Base-by-base conservation (phyloP, 2,329 filamentous ascomycete genomes). In the Colletotrichum caudatum region DNA sequence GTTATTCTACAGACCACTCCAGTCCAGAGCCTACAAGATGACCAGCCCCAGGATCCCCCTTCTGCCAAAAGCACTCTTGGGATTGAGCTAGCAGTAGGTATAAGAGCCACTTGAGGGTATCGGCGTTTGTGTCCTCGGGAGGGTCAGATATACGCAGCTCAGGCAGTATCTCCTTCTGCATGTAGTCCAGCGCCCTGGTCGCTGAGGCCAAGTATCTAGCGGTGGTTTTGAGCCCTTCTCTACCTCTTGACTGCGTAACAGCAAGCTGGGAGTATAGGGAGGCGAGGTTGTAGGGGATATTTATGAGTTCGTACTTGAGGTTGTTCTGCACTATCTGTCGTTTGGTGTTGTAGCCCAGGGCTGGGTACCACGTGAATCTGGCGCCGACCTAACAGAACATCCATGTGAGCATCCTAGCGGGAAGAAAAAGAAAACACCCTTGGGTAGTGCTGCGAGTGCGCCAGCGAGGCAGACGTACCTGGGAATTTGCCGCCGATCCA, bases 401-500 rank as follows among this genome's bases (percentile, higher is more conserved):
- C 3, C 26, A 11, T 4, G 41, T 72, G 23, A 72, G 70, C 16
- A 60, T 3, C 18, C n/a, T 6, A 35, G n/a, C n/a, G n/a, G n/a
- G n/a, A n/a, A n/a, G n/a, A n/a, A n/a, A n/a, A n/a, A n/a, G n/a
- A n/a, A n/a, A n/a, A n/a, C n/a, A n/a, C n/a, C n/a, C n/a, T n/a
- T n/a, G n/a, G n/a, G n/a, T n/a, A n/a, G n/a, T n/a, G n/a, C n/a
- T 64, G 41, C 33, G 62, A 74, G 48, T 66, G 59, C n/a, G 4
- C 44, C 66, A 23, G 57, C 69, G 39, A 51, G 58, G 33, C 87
- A 74, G 82, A 95, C 93, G 83, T 98, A 76, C 98, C 94, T 18
- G 96, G 96, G 79, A 99, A 98, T 84, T 99, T 99, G 73, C 94
- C 94, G 66, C 92, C 90, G 76, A 98, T 91, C 93, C 95, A 98